Base-by-base conservation (phyloP, 805 yeast genomes). In the Saturnispora saitoi region DNA sequence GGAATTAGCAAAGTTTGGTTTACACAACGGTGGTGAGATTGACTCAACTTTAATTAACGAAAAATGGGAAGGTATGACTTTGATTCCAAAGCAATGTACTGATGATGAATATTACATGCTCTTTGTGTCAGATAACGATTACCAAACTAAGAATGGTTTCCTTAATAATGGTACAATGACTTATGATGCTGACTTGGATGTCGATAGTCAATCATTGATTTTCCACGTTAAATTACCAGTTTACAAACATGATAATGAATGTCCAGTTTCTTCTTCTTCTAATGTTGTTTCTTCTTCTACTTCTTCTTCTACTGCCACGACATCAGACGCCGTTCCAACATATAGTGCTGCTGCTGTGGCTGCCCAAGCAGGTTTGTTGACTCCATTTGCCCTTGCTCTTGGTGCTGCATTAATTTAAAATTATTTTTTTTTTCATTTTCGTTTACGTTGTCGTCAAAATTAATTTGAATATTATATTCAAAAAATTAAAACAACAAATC, bases 61-160 rank as follows among this genome's bases (percentile, higher is more conserved):
- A 44, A 64, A 64, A 48, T 64, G 67, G 68, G 68, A 64, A 48
- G 65, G 65, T 46, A 48, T 64, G 47, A 53, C 61, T 14, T 48
- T 62, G 40, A 55, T 64, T 47, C 67, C 68, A 22, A 55, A 61
- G 37, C 56, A 59, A 41, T 60, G 65, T 45, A 58, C 66, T 15
- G 50, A 52, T 12, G 66, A 62, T 50, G 66, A 61, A 46, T 64
- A 58, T 42, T 64, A 50, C 50, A 37, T 64, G 20, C 41, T 64
- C 15, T 42, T 59, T 0, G 57, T 54, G 20, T 58, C 63, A 22
- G 68, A 64, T 43, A 59, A 63, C 31, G 68, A 64, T 50, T 64
- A 58, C 49, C 55, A 55, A 26, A 63, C 68, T 14, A 65, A 62
- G 34, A 52, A 63, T 36, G 68, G 68, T 20, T 50, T 30, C 41